Evolutionary conservation across 2,329 filamentous ascomycete species (phyloP), one percentile per base, ranked within the genome.

Genomic region (Stagonosporopsis chrysanthemi): DNA sequence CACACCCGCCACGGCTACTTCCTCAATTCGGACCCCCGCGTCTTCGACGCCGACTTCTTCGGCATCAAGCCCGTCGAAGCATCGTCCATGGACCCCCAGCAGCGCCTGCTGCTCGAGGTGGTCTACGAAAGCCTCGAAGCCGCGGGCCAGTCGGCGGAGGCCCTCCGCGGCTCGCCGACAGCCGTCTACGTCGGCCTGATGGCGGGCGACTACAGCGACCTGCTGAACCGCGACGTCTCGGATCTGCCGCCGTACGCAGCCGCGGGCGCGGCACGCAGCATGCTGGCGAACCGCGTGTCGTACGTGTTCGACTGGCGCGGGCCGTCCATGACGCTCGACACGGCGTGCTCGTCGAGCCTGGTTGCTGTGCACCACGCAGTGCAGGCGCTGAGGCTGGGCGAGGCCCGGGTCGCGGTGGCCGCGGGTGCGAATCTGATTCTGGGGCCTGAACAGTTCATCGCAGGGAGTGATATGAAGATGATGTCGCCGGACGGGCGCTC

Each of bases 291-390:
- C 35, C 70, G 77, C 0, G 28, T 79, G 1, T 75, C 71, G 1
- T 75, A 77, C 55, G 74, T 76, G 39, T 76, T 77, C 35, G 67
- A 78, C 43, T 64, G 75, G 8, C 55, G 63, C 6, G 77, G 77
- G 1, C 70, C 75, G 0, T 72, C 70, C 22, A 69, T 79, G 28
- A 75, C 74, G 5, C 48, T 78, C 11, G 76, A 79, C 33, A 79
- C 77, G 0, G 77, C 73, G 0, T 79, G 77, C 45, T 77, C 75
- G 0, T 68, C 66, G 0, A 70, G 66, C 33, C 44, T 78, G 23
- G 72, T 49, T 36, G 76, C 65, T 11, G 61, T 66, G 41, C 74
- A 73, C 35, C 47, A 61, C 2, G 70, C 68, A 9, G 43, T 61
- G 1, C 54, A 60, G 4, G 23, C 52, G 1, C 51, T 73, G 0